Percentiles rank a stretch among this genome's conserved stretches.
These are phyloP conservation scores for Lyophyllum atratum DNA, from an alignment of 768 basidiomycete genomes.

Conservation along the genomic window DNA sequence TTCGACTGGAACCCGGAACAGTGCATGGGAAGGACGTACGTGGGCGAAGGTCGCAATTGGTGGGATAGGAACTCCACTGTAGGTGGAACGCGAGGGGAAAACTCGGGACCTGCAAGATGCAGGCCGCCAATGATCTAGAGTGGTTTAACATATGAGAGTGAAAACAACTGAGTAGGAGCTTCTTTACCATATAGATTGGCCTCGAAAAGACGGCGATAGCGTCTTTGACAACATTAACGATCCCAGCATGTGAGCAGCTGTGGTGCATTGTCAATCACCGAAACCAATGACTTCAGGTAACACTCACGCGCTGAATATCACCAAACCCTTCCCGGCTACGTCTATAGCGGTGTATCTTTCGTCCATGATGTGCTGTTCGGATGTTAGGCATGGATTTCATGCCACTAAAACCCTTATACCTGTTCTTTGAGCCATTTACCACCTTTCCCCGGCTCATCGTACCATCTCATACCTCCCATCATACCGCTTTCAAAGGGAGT, in stretches of 20 bases:
- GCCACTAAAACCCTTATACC: slow-evolving; percentile 29
- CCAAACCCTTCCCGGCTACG: slow-evolving; percentile 78
- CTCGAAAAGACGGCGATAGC: slow-evolving; percentile 61
- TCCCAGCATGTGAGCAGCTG: slow-evolving; percentile 72
- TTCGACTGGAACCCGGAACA: slow-evolving; percentile 83
- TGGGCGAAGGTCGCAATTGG: slow-evolving; percentile 61
- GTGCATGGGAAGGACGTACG: slow-evolving; percentile 81
- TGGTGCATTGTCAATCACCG: background rate
- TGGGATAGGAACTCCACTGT: slow-evolving; percentile 73
- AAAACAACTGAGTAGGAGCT: background rate
- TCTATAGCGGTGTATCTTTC: slow-evolving; percentile 80
- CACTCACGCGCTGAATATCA: slow-evolving; percentile 82
- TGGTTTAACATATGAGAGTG: background rate
- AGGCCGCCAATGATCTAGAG: slow-evolving; percentile 75
- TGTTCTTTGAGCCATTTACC: slow-evolving; percentile 57
- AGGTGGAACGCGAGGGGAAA: slow-evolving; percentile 58
- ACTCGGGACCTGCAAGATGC: slow-evolving; percentile 77
- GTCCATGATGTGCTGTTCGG: slow-evolving; percentile 72
- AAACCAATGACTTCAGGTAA: background rate
- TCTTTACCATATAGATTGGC: slow-evolving; percentile 73
- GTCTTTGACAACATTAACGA: slow-evolving; percentile 80
- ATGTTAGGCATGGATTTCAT: background rate
- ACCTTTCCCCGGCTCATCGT: slow-evolving; percentile 29
- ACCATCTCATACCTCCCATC: slow-evolving; percentile 68
- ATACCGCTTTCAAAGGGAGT: slow-evolving; percentile 72